Base-by-base conservation (phyloP, 2,329 filamentous ascomycete species). In the Epichloe sp. region DNA sequence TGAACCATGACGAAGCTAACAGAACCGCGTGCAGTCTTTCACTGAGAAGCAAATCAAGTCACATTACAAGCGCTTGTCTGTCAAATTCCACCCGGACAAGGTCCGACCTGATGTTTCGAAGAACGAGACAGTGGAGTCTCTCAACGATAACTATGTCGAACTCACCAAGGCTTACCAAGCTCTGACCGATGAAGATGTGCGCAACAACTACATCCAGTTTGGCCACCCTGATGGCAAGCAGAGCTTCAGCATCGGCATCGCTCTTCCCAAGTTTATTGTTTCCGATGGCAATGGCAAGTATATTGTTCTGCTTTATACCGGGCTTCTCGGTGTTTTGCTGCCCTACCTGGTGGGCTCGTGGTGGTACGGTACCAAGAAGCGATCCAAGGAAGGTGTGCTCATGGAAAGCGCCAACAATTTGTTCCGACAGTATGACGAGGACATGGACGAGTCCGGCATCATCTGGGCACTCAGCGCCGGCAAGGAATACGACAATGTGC, bases 151-250 rank as follows among this genome's bases (percentile, higher is more conserved):
- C 66, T 98, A 93, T 72, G 89, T 97, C 52, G 90, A 97, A 63
- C 80, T 97, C 61, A 93, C 88, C 59, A 98, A 98, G 73, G 93
- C 93, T 6, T 98, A 96, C 78, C 95, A 98, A 71, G 86, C 93
- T 3, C 79, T 98, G 47, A 98, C 94, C 4, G 93, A 98, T 64
- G 94, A 98, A 70, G 93, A 97, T 42, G 79, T 97, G 54, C 86
- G 93, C 63, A 95, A 95, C 71, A 98, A 98, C 73, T 98, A 87
- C 69, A 83, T 95, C 49, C 86, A 95, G 67, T 98, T 86, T 62
- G 93, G 93, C 51, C 89, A 98, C 67, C 93, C 93, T 6, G 93
- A 98, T 65, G 93, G 93, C 64, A 97, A 96, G 77, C 93, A 98
- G 71, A 91, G 89, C 66, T 93, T 90, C 70, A 96, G 89, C 71